phyloP scores from a whole-genome alignment of 345 rosid genomes.

The Corchorus capsularis region DNA sequence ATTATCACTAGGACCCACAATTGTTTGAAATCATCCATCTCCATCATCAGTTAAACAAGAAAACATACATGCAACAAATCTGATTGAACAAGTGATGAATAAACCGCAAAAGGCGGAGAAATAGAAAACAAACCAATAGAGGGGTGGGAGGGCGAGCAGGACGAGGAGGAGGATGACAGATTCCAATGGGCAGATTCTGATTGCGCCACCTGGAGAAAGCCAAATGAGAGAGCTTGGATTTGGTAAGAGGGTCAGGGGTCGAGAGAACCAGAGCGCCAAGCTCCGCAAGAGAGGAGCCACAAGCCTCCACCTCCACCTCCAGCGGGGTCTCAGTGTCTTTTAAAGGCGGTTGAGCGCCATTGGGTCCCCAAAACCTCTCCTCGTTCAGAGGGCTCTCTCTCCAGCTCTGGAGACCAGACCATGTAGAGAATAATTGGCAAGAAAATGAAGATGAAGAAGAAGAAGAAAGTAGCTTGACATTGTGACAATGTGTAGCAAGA shows the following conservation, averaged over 20 bases:
- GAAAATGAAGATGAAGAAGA: slow-evolving; percentile 43
- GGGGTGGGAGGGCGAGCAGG: slow-evolving; percentile 83
- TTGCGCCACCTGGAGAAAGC: slow-evolving; percentile 76
- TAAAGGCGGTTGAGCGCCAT: slow-evolving; percentile 54
- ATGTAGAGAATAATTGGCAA: slow-evolving; percentile 41
- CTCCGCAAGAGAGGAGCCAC: slow-evolving; percentile 81
- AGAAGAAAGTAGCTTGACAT: slow-evolving; percentile 29
- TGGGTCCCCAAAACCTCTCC: slow-evolving; percentile 77
- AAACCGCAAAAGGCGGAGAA: neutral
- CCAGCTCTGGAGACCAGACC: slow-evolving; percentile 80
- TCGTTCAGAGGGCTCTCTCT: slow-evolving; percentile 60
- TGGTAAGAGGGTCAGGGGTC: slow-evolving; percentile 62
- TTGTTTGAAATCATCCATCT: neutral
- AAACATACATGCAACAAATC: too few relatives aligned
- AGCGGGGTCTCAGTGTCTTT: too few relatives aligned
- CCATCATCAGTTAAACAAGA: too few relatives aligned
- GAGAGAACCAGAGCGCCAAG: slow-evolving; percentile 85
- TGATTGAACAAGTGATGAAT: too few relatives aligned
- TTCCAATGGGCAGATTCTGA: slow-evolving; percentile 62
- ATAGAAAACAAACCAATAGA: slow-evolving; percentile 50
- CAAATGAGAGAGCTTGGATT: slow-evolving; percentile 71
- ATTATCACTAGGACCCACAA: too few relatives aligned
- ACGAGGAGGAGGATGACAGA: slow-evolving; percentile 55
- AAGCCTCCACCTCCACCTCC: slow-evolving; percentile 28
- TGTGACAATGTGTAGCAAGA: slow-evolving; percentile 13